Base-by-base conservation (phyloP, 2,329 filamentous ascomycete genomes). In the Curvularia hawaiiensis region DNA sequence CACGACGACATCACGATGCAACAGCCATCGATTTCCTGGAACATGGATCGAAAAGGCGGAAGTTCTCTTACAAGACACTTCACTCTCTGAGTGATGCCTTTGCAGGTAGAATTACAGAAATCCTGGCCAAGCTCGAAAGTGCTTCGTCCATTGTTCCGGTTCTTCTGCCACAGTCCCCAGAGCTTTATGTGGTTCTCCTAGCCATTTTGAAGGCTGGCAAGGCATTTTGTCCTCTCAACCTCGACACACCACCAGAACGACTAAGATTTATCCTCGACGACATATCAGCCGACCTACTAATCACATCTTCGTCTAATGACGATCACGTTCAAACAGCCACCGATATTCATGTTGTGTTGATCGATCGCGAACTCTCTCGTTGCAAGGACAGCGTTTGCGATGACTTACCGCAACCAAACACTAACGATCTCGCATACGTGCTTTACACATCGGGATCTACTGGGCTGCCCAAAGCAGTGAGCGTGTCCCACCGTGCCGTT, bases 391-490 rank as follows among this genome's bases (percentile, higher is more conserved):
- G 24, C 12, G 16, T 44, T 9, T 18, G 10, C 38, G 10, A 28
- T 28, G 44, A 41, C 4, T 24, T 58, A 41, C 60, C 56, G 11
- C 0, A 46, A 51, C 3, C 75, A 74, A 26, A 66, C 16, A 50
- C 57, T 43, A 47, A 62, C 30, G 62, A 83, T 58, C 74, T 93
- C 24, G 92, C 93, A 24, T 97, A 97, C 79, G 85, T 97, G 58
- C 92, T 97, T 87, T 97, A 96, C 74, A 97, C 93, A 0, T 96
- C 91, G 45, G 92, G 92, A 3, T 96, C 91, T 5, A 97, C 92
- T 0, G 93, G 93, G 12, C 86, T 88, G 4, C 93, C 93, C 0
- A 97, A 97, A 79, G 93, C 92, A 0, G 93, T 97, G 24, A 84
- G 85, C 2, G 82, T 97, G 30, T 92, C 91, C 30, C 93, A 97